Evolutionary conservation across 352 stramenopile species (phyloP).

Genomic region (Pythium guiyangense): DNA sequence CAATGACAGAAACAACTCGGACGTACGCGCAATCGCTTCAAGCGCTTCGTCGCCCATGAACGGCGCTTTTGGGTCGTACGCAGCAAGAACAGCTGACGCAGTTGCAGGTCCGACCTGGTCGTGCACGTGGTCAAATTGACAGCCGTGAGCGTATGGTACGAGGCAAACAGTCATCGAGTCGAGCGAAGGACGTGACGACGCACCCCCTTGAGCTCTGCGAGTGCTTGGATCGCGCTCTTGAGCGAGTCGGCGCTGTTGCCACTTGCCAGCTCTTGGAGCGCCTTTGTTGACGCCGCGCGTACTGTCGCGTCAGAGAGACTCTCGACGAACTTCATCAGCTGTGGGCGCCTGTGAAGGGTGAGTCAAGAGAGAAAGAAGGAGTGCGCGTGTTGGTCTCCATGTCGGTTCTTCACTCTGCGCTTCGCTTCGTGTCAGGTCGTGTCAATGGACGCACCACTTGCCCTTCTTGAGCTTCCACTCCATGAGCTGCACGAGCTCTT

Average conservation of each 20-base stretch:
- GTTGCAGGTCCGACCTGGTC: constrained; percentile 69
- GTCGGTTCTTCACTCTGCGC: too few species aligned
- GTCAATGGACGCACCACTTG: constrained; percentile 48
- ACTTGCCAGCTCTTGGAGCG: constrained; percentile 22
- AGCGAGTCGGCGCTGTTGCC: constrained; percentile 14
- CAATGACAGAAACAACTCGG: not conserved
- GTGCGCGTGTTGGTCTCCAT: too few species aligned
- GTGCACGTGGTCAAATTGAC: not conserved
- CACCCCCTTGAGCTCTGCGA: constrained; percentile 68
- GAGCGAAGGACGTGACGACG: not conserved
- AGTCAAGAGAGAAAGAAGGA: too few species aligned
- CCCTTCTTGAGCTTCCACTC: constrained; percentile 85
- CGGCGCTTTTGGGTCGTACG: constrained; percentile 56
- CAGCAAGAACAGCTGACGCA: constrained; percentile 62
- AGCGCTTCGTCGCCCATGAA: constrained; percentile 85
- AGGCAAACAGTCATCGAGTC: not conserved
- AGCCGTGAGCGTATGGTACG: not conserved
- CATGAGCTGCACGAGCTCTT: constrained; percentile 62
- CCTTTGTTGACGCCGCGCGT: constrained; percentile 34
- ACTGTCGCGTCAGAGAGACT: constrained; percentile 38
- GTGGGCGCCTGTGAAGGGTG: constrained; percentile 34
- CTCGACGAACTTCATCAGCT: constrained; percentile 72
- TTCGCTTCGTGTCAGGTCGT: too few species aligned
- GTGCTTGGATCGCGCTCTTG: constrained; percentile 40
- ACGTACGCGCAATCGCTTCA: constrained; percentile 55